Evolutionary conservation across 2,329 filamentous ascomycete genomes (phyloP), one percentile per base, ranked within the genome.

Genomic region (Colletotrichum sp.): DNA sequence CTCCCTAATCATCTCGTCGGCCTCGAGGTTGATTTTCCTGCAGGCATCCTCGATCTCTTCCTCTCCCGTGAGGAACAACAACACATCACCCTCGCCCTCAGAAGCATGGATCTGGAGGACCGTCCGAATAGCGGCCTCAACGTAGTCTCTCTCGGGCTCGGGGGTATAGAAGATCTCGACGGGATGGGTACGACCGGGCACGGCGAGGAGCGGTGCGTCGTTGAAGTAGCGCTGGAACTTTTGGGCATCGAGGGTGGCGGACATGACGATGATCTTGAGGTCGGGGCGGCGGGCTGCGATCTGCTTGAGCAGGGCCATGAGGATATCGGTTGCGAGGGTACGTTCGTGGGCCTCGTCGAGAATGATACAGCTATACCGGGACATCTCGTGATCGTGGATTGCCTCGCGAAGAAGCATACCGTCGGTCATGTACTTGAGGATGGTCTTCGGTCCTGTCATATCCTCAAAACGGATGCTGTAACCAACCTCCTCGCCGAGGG

Each of bases 401-500:
- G 97, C 96, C 87, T 99, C 97, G 82, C 97, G 90, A 82, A 99
- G 90, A 81, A 99, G 92, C 94, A 99, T 99, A 92, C 98, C 98
- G 83, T 99, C 97, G 61, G 98, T 99, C 97, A 99, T 99, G 89
- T 99, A 99, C 89, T 99, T 99, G 83, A 99, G 92, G 77, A 98
- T 92, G 2, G 97, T 99, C 85, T 95, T 96, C 74, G 93, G 92
- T 67, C 94, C 92, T 1, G 97, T 99, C 88, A 93, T 95, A 85
- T 99, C 97, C 86, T 99, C 98, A 86, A 99, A 99, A 89, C 97
- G 95, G 84, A 99, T 99, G 85, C 95, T 99, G 88, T 99, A 99
- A 85, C 97, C 97, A 71, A 99, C 96, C 86, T 99, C 96, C 79
- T 98, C 93, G 76, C 97, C 97, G 30, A 99, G 90, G 76, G 91